Conservation (phyloP, 306 rosid genomes). For the Hippophae gyantsensis region DNA sequence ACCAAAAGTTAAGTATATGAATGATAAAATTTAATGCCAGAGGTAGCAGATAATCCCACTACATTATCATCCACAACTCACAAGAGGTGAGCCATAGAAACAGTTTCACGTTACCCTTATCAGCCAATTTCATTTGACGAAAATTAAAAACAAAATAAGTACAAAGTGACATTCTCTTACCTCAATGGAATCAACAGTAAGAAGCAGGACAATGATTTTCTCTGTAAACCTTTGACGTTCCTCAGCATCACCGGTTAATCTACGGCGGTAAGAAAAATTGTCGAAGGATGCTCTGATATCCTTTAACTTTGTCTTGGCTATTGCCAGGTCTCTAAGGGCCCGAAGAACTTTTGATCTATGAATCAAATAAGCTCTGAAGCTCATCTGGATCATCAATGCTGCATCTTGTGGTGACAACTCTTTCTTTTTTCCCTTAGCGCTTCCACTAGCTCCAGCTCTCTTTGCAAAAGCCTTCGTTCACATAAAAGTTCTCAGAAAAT, state of each 20-base stretch:
- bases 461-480: constrained; percentile 62
- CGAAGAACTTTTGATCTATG: constrained; percentile 75
- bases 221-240: constrained; percentile 78
- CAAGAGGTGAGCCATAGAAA: too few relatives aligned
- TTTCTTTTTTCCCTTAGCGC: constrained; percentile 65
- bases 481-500: constrained; percentile 8
- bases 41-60: too few relatives aligned
- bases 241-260: constrained; percentile 47
- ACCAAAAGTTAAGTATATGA: too few relatives aligned
- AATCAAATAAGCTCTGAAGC: constrained; percentile 62
- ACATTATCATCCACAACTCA: too few relatives aligned
- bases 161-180: constrained; percentile 16
- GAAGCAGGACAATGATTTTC: constrained; percentile 77
- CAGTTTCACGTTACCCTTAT: too few relatives aligned
- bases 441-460: constrained; percentile 47
- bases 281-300: constrained; percentile 68
- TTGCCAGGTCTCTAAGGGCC: constrained; percentile 67
- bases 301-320: constrained; percentile 77
- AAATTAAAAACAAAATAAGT: too few relatives aligned
- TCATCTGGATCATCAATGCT: constrained; percentile 63
- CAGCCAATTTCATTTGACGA: too few relatives aligned
- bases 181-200: constrained; percentile 88
- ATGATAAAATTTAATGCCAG: too few relatives aligned
- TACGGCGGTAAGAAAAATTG: constrained; percentile 56
- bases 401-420: constrained; percentile 82